Conservation (phyloP, 2,329 filamentous ascomycete species). For the Bipolaris bicolor region DNA sequence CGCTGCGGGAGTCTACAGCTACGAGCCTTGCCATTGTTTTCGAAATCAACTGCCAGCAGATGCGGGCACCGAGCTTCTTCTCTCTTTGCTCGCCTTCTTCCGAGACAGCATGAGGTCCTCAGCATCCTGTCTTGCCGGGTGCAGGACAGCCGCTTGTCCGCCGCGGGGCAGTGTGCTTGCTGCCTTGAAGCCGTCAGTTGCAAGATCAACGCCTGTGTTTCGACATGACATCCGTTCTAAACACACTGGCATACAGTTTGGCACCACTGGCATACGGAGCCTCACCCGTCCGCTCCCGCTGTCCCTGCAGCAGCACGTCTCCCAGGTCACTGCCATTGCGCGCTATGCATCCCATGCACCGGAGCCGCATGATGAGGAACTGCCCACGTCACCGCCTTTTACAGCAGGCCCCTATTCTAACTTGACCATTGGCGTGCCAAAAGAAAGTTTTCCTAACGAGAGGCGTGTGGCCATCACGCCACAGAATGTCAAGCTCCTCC, state of each 20-base stretch:
- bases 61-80: constrained; percentile 37
- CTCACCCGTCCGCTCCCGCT: constrained; percentile 36
- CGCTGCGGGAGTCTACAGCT: constrained; percentile 13
- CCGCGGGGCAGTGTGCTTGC: constrained; percentile 28
- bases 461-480: constrained; percentile 84
- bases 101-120: constrained; percentile 42
- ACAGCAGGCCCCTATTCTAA: constrained; percentile 66
- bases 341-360: constrained; percentile 42
- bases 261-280: constrained; percentile 29
- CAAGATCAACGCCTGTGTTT: constrained; percentile 28
- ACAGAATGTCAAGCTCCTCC: constrained; percentile 77
- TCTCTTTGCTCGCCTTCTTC: constrained; percentile 28
- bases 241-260: constrained; percentile 19
- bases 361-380: constrained; percentile 46
- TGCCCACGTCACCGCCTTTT: constrained; percentile 44
- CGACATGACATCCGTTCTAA: constrained; percentile 28
- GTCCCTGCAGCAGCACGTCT: constrained; percentile 41
- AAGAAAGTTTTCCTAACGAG: constrained; percentile 79
- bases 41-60: constrained; percentile 33
- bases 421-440: constrained; percentile 78
- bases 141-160: constrained; percentile 34
- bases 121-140: constrained; percentile 35
- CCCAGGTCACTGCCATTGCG: constrained; percentile 31
- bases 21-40: constrained; percentile 12
- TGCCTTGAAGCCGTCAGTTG: constrained; percentile 27